These are phyloP conservation scores for Skeletonema menzelii DNA, from an alignment of 108 stramenopile genomes.

Conservation along the genomic window DNA sequence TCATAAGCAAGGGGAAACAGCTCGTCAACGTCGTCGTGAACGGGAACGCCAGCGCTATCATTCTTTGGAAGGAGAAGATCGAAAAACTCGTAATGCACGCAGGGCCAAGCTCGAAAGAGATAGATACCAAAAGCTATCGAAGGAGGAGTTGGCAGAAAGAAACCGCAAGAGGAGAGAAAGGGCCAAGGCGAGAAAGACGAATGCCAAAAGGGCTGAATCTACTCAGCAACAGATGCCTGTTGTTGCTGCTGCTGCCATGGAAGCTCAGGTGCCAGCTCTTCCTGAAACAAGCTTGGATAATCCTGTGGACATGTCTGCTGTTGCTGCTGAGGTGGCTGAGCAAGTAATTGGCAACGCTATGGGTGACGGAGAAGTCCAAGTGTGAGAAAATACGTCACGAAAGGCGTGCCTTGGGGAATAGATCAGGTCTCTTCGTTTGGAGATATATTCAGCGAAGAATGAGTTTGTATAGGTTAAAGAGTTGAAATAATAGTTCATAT, in stretches of 20 bases:
- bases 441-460: not conserved
- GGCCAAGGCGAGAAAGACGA: conserved; percentile 55
- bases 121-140: conserved; percentile 70
- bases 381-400: not conserved
- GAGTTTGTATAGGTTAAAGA: not conserved
- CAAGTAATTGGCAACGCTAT: conserved; percentile 14
- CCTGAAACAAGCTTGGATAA: not conserved
- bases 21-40: conserved; percentile 70
- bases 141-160: conserved; percentile 67
- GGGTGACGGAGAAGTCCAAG: conserved; percentile 6
- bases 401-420: not conserved
- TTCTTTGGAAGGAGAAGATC: conserved; percentile 49
- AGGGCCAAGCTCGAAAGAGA: conserved; percentile 83
- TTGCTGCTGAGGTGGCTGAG: conserved; percentile 39
- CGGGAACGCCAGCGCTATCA: conserved; percentile 80
- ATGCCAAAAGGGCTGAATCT: not conserved
- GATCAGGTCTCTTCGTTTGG: not conserved
- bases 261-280: conserved; percentile 17
- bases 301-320: conserved; percentile 5
- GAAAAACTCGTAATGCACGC: conserved; percentile 71
- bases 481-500: no score
- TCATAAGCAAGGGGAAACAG: conserved; percentile 73
- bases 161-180: conserved; percentile 79
- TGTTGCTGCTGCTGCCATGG: not conserved
- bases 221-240: not conserved